These are phyloP conservation scores for Proliferodiscus dingleyae DNA, from an alignment of 2,329 filamentous ascomycete genomes.

Conservation along the genomic window DNA sequence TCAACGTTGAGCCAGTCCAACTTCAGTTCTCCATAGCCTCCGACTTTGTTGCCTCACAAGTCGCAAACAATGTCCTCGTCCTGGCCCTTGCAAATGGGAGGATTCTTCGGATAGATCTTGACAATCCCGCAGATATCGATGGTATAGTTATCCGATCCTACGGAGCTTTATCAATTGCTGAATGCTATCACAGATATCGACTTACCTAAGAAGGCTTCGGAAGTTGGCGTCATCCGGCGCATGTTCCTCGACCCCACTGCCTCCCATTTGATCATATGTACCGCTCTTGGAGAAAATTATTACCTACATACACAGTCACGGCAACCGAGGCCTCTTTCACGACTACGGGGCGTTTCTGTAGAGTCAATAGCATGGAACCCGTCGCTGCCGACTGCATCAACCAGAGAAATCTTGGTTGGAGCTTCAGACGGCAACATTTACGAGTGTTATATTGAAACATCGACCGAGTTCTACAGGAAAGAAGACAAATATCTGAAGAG, in stretches of 20 bases:
- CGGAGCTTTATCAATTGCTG: background rate
- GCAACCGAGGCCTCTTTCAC: slow-evolving; percentile 74
- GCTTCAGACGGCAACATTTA: slow-evolving; percentile 93
- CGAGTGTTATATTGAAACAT: slow-evolving; percentile 90
- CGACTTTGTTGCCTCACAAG: slow-evolving; percentile 93
- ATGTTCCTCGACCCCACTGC: slow-evolving; percentile 98
- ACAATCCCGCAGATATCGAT: slow-evolving; percentile 92
- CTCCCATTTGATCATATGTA: slow-evolving; percentile 88
- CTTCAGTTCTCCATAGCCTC: slow-evolving; percentile 92
- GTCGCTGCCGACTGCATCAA: slow-evolving; percentile 85
- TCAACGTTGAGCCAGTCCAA: slow-evolving; percentile 88
- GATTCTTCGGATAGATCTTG: slow-evolving; percentile 89
- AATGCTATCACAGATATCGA: slow-evolving; percentile 69
- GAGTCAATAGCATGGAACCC: slow-evolving; percentile 95
- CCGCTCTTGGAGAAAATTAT: slow-evolving; percentile 89
- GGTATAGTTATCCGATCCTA: slow-evolving; percentile 42
- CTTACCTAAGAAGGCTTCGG: slow-evolving; percentile 85
- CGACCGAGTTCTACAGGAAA: slow-evolving; percentile 89
- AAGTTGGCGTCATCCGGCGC: slow-evolving; percentile 86
- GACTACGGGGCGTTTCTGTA: slow-evolving; percentile 80
- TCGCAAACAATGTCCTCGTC: slow-evolving; percentile 94
- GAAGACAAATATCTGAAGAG: slow-evolving; percentile 89
- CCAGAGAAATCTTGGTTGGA: slow-evolving; percentile 87
- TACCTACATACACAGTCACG: slow-evolving; percentile 95
- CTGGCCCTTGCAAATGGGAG: slow-evolving; percentile 87